Evolutionary conservation across 306 rosid genomes (phyloP).

Genomic region (Inga laurina): DNA sequence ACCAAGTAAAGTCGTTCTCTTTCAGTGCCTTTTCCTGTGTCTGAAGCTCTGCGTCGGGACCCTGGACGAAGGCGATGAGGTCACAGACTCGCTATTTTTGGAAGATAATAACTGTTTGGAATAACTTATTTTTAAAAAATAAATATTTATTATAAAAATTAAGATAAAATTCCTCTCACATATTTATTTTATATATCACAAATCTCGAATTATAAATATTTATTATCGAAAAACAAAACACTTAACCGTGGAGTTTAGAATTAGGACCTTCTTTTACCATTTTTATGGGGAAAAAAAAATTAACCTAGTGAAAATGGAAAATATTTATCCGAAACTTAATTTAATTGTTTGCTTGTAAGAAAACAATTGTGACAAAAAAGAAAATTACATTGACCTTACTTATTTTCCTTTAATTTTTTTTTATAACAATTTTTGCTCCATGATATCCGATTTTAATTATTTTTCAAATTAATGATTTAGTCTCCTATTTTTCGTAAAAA

Average conservation of each 20-base stretch:
- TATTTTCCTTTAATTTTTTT: not conserved
- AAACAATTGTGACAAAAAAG: not conserved
- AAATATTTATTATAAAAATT: no score
- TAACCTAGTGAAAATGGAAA: not conserved
- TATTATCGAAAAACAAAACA: no score
- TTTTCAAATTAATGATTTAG: no score
- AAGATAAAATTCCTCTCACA: no score
- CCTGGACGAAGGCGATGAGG: conserved; percentile 6
- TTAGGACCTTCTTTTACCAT: not conserved
- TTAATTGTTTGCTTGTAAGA: not conserved
- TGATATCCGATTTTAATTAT: no score
- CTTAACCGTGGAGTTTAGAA: not conserved
- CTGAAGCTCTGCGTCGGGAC: not conserved
- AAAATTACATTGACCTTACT: not conserved
- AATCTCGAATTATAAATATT: no score
- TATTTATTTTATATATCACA: no score
- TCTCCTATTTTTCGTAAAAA: no score
- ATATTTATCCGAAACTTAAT: no score
- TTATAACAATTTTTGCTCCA: not conserved
- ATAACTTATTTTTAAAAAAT: no score
- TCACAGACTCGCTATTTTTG: conserved; percentile 3
- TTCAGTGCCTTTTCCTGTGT: not conserved
- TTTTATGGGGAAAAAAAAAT: not conserved
- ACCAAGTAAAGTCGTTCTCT: not conserved
- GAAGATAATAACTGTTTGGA: conserved; percentile 1